A percentile compares a stretch with the other conserved stretches of the same genome.
Conservation (phyloP, 805 yeast species). For the Saturnispora galanensis region DNA sequence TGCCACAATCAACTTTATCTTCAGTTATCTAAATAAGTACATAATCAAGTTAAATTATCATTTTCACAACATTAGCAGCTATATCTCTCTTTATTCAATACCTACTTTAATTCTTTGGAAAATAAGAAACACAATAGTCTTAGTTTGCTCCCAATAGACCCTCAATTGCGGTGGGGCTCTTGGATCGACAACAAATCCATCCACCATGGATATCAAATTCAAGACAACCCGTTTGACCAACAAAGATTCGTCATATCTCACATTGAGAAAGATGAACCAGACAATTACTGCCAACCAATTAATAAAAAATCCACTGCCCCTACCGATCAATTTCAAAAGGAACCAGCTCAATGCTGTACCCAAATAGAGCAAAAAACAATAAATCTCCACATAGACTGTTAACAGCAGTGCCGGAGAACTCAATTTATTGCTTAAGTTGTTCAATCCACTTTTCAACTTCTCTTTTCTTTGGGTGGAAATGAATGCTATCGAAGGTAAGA, state of each 20-base stretch:
- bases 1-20: too few species aligned
- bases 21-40: too few species aligned
- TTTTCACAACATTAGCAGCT: too few species aligned
- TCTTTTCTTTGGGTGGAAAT: constrained; percentile 7
- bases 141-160: constrained; percentile 37
- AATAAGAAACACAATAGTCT: constrained; percentile 18
- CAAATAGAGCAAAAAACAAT: constrained; percentile 20
- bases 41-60: too few species aligned
- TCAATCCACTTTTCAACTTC: constrained; percentile 22
- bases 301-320: constrained; percentile 10
- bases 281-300: constrained; percentile 47
- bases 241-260: constrained; percentile 67
- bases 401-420: constrained; percentile 50
- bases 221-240: constrained; percentile 43
- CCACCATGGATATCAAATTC: constrained; percentile 4
- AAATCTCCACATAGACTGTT: constrained; percentile 48
- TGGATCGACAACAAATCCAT: constrained; percentile 45
- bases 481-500: constrained; percentile 46
- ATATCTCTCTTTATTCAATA: background rate
- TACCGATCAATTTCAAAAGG: constrained; percentile 11
- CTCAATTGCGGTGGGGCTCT: constrained; percentile 38
- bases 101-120: constrained; percentile 1
- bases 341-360: constrained; percentile 27
- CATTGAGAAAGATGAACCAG: constrained; percentile 57
- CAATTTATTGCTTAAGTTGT: constrained; percentile 38